Conservation (phyloP, 768 basidiomycete genomes). For the Leccinum aurantiacum region DNA sequence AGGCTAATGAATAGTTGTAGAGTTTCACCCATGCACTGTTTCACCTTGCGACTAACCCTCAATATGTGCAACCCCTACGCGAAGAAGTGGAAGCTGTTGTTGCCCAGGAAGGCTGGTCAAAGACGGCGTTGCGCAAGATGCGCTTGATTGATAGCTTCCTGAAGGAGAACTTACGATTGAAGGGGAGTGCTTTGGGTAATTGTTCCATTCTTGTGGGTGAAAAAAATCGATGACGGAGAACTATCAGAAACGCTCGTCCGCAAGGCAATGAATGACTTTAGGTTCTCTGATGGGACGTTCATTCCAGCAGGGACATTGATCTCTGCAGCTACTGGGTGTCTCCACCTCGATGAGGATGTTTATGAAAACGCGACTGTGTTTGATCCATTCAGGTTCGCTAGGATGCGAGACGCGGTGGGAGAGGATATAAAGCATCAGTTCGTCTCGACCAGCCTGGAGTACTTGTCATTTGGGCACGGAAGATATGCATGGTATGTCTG, state of each 20-base stretch:
- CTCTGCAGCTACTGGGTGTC: constrained; percentile 24
- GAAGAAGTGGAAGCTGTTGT: not conserved
- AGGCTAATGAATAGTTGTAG: not conserved
- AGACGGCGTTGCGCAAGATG: not conserved
- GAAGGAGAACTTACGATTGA: not conserved
- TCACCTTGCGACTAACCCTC: not conserved
- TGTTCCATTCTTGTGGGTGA: not conserved
- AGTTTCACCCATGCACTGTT: not conserved
- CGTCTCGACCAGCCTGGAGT: not conserved
- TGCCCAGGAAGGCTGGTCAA: not conserved
- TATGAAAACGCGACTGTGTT: constrained; percentile 40
- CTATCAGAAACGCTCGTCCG: constrained; percentile 32
- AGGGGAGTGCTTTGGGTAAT: not conserved
- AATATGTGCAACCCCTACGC: not conserved
- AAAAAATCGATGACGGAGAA: not conserved
- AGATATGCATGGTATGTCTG: constrained; percentile 9
- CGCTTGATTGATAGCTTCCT: not conserved
- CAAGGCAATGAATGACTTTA: constrained; percentile 32
- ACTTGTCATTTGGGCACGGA: not conserved
- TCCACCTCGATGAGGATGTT: constrained; percentile 20
- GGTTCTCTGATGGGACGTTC: constrained; percentile 38
- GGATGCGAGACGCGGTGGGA: constrained; percentile 35
- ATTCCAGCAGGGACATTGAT: constrained; percentile 19
- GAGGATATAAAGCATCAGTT: constrained; percentile 16
- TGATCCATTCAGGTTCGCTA: constrained; percentile 49